Conservation (phyloP, 495 filamentous ascomycete genomes). For the Penicillium bialowiezense region DNA sequence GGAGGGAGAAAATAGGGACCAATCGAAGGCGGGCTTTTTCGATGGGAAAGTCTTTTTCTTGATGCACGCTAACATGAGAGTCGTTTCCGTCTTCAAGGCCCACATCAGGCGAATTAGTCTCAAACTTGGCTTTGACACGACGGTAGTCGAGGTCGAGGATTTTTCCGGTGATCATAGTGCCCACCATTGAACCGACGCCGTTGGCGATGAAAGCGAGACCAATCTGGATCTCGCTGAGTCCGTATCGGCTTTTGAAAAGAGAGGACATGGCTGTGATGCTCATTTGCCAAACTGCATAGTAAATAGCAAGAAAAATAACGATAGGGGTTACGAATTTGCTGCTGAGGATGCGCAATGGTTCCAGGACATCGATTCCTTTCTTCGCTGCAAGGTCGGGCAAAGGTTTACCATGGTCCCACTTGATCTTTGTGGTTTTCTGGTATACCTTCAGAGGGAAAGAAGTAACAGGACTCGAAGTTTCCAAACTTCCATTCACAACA, state of each 20-base stretch:
- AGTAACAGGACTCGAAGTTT: too few relatives aligned
- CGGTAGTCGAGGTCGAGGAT: conserved; percentile 42
- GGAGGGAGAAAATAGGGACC: conserved; percentile 31
- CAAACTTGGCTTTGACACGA: conserved; percentile 26
- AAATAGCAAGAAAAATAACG: conserved; percentile 48
- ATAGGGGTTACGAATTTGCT: conserved; percentile 42
- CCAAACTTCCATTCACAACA: too few relatives aligned
- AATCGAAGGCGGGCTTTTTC: conserved; percentile 34
- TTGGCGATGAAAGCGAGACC: conserved; percentile 52
- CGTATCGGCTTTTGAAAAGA: conserved; percentile 41
- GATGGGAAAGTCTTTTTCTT: neutral
- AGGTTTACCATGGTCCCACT: too few relatives aligned
- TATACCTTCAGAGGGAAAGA: too few relatives aligned
- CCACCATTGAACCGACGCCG: conserved; percentile 49
- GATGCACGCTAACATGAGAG: too few relatives aligned
- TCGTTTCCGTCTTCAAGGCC: too few relatives aligned
- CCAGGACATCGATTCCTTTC: conserved; percentile 3
- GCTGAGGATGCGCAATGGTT: conserved; percentile 45
- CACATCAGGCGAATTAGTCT: too few relatives aligned
- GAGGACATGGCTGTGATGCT: conserved; percentile 53
- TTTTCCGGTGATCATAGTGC: conserved; percentile 45
- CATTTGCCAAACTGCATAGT: conserved; percentile 58
- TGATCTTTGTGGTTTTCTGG: too few relatives aligned
- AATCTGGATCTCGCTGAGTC: conserved; percentile 43
- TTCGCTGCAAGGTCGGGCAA: too few relatives aligned